phyloP scores from a whole-genome alignment of 805 yeast genomes.

The Ascoidea tarda region DNA sequence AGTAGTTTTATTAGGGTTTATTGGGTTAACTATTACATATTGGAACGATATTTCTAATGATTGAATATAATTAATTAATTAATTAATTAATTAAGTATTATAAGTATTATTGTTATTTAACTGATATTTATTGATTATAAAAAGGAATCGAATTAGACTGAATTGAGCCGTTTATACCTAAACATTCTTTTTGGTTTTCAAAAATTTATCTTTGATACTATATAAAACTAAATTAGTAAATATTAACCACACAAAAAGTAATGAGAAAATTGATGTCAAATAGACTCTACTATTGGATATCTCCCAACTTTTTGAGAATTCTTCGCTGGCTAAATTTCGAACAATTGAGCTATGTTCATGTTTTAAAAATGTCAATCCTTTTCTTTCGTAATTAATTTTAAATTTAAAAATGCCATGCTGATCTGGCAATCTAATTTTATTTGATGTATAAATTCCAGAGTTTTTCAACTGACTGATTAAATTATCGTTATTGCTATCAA shows the following conservation, averaged over 20 bases:
- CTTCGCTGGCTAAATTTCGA: slow-evolving; percentile 92
- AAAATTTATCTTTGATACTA: slow-evolving; percentile 1
- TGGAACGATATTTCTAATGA: slow-evolving; percentile 17
- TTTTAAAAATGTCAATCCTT: slow-evolving; percentile 55
- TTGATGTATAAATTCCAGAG: neutral
- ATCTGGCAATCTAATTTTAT: slow-evolving; percentile 67
- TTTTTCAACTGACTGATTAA: neutral
- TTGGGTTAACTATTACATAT: slow-evolving; percentile 44
- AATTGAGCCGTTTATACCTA: too few species aligned
- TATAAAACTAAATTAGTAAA: slow-evolving; percentile 48
- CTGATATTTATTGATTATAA: too few species aligned
- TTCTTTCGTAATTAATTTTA: slow-evolving; percentile 60
- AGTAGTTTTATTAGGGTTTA: slow-evolving; percentile 57
- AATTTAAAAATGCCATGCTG: slow-evolving; percentile 96
- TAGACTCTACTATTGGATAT: slow-evolving; percentile 92
- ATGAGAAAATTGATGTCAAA: slow-evolving; percentile 53
- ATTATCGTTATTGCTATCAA: too few species aligned
- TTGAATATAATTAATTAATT: too few species aligned
- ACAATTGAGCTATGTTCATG: slow-evolving; percentile 65
- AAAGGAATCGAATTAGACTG: too few species aligned
- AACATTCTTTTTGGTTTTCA: neutral
- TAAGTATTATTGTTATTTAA: too few species aligned
- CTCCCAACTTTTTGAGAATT: slow-evolving; percentile 85
- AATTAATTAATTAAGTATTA: too few species aligned
- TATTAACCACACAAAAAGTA: slow-evolving; percentile 60